A percentile compares a stretch with the other conserved stretches of the same genome.
phyloP scores from a whole-genome alignment of 1,284 basidiomycete species.

The Malassezia japonica region DNA sequence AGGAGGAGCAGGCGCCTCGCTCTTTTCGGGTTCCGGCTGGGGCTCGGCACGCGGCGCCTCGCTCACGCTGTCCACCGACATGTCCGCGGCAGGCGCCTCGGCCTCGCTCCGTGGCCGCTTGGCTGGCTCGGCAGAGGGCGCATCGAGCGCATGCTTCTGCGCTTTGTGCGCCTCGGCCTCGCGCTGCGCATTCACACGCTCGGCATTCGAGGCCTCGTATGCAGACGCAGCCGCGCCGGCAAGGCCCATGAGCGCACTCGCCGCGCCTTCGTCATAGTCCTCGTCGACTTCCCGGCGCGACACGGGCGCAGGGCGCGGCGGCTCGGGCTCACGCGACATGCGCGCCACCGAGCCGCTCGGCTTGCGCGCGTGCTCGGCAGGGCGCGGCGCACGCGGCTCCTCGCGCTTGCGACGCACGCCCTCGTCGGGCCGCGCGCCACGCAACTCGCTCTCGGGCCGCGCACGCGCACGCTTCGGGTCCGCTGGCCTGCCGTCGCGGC shows the following conservation, averaged over 20 bases:
- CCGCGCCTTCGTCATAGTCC: conserved; percentile 45
- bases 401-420: too few species aligned
- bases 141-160: not conserved
- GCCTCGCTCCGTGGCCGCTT: not conserved
- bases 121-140: not conserved
- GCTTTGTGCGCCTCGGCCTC: not conserved
- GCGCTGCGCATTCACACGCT: not conserved
- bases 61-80: not conserved
- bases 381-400: not conserved
- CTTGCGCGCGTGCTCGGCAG: not conserved
- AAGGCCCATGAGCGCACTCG: conserved; percentile 45
- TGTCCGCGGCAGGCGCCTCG: not conserved
- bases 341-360: conserved; percentile 12
- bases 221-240: conserved; percentile 37
- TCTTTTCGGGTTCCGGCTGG: too few species aligned
- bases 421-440: too few species aligned
- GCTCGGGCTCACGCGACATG: conserved; percentile 20
- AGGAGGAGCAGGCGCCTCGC: too few species aligned
- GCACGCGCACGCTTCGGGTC: not conserved
- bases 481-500: too few species aligned
- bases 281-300: conserved; percentile 36
- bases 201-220: conserved; percentile 10
- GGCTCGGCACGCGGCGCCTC: too few species aligned
- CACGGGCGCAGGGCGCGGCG: conserved; percentile 15
- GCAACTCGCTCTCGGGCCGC: too few species aligned